A percentile compares a stretch with the other conserved stretches of the same genome.
Conservation (phyloP, 108 stramenopile genomes). For the Fragilaria crotonensis region DNA sequence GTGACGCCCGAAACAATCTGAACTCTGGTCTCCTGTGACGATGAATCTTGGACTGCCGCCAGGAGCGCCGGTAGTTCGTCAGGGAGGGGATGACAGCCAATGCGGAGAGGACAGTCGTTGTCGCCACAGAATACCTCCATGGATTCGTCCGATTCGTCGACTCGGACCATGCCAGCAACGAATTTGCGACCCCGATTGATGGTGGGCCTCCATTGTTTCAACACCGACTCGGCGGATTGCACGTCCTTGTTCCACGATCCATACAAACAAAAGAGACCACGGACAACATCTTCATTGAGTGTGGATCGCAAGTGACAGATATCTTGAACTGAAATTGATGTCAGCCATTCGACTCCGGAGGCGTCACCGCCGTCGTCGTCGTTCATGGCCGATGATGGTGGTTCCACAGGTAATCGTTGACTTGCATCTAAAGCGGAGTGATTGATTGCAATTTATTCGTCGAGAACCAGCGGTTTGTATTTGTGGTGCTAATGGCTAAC, state of each 20-base stretch:
- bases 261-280: conserved; percentile 7
- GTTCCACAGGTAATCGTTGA: no score
- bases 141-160: conserved; percentile 11
- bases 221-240: not conserved
- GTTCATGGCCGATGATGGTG: no score
- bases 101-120: not conserved
- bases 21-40: conserved; percentile 2
- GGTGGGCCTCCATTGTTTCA: not conserved
- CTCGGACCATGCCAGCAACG: conserved; percentile 13
- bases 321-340: not conserved
- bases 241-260: conserved; percentile 19
- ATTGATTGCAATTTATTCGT: no score
- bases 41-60: conserved; percentile 1
- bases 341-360: not conserved
- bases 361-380: not conserved
- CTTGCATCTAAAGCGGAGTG: no score
- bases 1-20: conserved; percentile 12
- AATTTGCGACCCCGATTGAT: conserved; percentile 4
- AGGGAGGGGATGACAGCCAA: conserved; percentile 10
- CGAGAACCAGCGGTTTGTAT: no score
- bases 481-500: no score
- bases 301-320: not conserved
- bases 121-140: conserved; percentile 1
- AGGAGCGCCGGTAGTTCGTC: conserved; percentile 17
- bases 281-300: not conserved